Evolutionary conservation across 306 rosid genomes (phyloP).

Genomic region (Quercus cerris): DNA sequence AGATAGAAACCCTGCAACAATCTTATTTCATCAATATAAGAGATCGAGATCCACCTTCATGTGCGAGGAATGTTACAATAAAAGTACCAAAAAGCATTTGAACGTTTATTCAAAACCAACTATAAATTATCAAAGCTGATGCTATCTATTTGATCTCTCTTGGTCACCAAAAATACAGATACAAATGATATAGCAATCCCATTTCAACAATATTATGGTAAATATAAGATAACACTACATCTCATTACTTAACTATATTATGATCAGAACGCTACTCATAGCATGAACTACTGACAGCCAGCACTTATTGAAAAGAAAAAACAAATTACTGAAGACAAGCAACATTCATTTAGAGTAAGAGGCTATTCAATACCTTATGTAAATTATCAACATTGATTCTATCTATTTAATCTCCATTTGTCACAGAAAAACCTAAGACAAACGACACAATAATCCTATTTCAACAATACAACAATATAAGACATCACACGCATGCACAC

Average conservation of each 20-base stretch:
- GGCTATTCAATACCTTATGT: background rate
- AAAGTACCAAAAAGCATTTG: no score
- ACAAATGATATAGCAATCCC: background rate
- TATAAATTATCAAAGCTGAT: background rate
- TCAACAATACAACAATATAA: no score
- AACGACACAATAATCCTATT: no score
- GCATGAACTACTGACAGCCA: background rate
- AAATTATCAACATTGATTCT: background rate
- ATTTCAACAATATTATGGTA: background rate
- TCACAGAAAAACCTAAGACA: no score
- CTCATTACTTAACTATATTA: background rate
- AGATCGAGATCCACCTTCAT: no score
- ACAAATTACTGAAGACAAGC: background rate
- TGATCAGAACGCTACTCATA: background rate
- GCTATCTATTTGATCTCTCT: background rate
- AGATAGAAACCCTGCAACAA: no score
- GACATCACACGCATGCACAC: no score
- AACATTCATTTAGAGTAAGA: background rate
- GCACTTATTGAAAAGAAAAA: no score
- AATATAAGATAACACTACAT: background rate
- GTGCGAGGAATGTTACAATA: no score
- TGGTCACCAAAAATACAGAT: background rate
- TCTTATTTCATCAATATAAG: no score
- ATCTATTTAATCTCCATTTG: background rate
- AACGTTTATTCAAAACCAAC: background rate